phyloP scores from a whole-genome alignment of 192 early-diverging fungal genomes.

The Entophlyctis luteolus region DNA sequence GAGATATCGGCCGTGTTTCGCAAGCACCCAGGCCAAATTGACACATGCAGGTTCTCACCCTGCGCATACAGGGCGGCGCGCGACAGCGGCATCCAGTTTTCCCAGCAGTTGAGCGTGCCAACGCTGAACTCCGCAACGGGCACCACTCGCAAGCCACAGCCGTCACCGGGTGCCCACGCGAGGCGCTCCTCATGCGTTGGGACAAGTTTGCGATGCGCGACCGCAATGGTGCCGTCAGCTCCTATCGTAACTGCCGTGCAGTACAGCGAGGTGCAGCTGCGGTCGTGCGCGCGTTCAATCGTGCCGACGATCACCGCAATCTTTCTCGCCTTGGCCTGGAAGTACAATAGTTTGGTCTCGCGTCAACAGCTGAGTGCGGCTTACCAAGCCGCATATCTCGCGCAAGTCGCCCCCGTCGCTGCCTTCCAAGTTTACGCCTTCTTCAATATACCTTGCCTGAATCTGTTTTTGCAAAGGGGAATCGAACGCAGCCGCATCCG shows the following conservation, averaged over 20 bases:
- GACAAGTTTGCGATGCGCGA: constrained; percentile 15
- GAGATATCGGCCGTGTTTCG: constrained; percentile 9
- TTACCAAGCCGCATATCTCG: neutral
- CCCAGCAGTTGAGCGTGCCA: constrained; percentile 20
- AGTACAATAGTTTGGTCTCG: neutral
- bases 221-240: neutral
- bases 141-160: neutral
- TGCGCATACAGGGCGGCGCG: constrained; percentile 18
- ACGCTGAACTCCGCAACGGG: neutral
- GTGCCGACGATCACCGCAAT: neutral
- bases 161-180: constrained; percentile 19
- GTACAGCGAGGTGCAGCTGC: constrained; percentile 6
- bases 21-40: neutral
- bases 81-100: constrained; percentile 21
- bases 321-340: neutral
- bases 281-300: constrained; percentile 1
- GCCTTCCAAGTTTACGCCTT: neutral
- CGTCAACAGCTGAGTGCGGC: neutral
- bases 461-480: neutral
- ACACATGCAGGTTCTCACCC: constrained; percentile 14
- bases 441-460: constrained; percentile 1
- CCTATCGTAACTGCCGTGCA: constrained; percentile 18
- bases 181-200: constrained; percentile 15
- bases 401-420: neutral
- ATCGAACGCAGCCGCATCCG: constrained; percentile 1